Percentiles rank a stretch among this genome's conserved stretches.
These are phyloP conservation scores for Spizellomyces punctatus DNA, from an alignment of 192 early-diverging fungal species.

Conservation along the genomic window DNA sequence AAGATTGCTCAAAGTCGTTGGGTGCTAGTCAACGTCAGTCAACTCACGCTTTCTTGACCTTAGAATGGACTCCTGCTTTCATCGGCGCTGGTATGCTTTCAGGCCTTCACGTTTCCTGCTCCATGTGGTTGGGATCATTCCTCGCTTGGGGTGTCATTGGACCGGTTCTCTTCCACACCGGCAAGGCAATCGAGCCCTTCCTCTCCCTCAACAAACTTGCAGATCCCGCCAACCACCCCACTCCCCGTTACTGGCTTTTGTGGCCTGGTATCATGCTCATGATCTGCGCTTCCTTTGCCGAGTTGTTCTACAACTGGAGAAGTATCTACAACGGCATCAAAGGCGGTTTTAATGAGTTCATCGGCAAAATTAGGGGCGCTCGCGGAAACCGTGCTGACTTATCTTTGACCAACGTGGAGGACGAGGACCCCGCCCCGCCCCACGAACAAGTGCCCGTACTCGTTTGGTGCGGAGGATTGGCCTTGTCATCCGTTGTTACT, in stretches of 20 bases:
- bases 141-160: constrained; percentile 63
- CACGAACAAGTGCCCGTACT: constrained; percentile 63
- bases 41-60: constrained; percentile 30
- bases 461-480: constrained; percentile 67
- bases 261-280: constrained; percentile 74
- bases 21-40: neutral
- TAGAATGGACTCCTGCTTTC: constrained; percentile 58
- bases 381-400: neutral
- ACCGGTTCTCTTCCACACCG: constrained; percentile 47
- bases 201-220: constrained; percentile 14
- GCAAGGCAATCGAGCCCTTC: constrained; percentile 11
- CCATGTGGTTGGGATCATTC: constrained; percentile 58
- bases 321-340: constrained; percentile 50
- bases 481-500: constrained; percentile 59
- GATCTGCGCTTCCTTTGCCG: constrained; percentile 65
- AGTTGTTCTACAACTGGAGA: constrained; percentile 52
- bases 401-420: constrained; percentile 22
- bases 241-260: constrained; percentile 67
- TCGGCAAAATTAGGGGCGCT: constrained; percentile 1
- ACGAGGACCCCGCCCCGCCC: constrained; percentile 44
- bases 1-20: neutral
- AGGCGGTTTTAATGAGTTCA: constrained; percentile 24
- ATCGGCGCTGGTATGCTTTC: constrained; percentile 70
- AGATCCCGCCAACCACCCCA: constrained; percentile 20
- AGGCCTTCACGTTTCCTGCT: constrained; percentile 52